phyloP scores from a whole-genome alignment of 1,139 yeast genomes.

The Yamadazyma sp. region DNA sequence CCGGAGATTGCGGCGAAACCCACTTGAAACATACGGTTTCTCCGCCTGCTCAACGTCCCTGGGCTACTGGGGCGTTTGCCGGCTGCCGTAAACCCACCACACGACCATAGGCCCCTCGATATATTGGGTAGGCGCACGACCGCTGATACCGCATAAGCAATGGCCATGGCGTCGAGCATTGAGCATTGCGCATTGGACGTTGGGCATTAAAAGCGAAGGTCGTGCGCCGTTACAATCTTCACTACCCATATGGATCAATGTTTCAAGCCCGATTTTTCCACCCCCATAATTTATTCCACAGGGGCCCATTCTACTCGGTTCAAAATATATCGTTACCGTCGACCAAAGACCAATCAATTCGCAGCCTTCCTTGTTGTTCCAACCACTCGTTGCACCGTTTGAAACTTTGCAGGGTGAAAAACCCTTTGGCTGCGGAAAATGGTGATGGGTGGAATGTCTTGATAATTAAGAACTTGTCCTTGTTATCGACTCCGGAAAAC shows the following conservation, averaged over 20 bases:
- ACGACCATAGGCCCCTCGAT: no score
- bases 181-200: background rate
- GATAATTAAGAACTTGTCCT: constrained; percentile 48
- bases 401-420: constrained; percentile 74
- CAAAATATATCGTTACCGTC: constrained; percentile 25
- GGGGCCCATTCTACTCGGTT: background rate
- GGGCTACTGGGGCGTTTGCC: no score
- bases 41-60: no score
- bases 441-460: constrained; percentile 94
- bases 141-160: no score
- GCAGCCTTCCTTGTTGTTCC: constrained; percentile 39
- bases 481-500: constrained; percentile 21
- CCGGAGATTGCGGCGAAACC: no score
- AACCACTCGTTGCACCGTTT: constrained; percentile 75
- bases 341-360: constrained; percentile 64
- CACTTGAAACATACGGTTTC: no score
- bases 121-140: constrained; percentile 1
- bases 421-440: constrained; percentile 82
- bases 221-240: background rate
- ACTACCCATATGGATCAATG: background rate
- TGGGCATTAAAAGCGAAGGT: background rate
- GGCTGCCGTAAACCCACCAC: no score
- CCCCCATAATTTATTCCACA: background rate
- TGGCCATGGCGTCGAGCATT: no score
- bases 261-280: background rate